These are phyloP conservation scores for Boletus tylopilopsis DNA, from an alignment of 768 basidiomycete genomes.

Conservation along the genomic window DNA sequence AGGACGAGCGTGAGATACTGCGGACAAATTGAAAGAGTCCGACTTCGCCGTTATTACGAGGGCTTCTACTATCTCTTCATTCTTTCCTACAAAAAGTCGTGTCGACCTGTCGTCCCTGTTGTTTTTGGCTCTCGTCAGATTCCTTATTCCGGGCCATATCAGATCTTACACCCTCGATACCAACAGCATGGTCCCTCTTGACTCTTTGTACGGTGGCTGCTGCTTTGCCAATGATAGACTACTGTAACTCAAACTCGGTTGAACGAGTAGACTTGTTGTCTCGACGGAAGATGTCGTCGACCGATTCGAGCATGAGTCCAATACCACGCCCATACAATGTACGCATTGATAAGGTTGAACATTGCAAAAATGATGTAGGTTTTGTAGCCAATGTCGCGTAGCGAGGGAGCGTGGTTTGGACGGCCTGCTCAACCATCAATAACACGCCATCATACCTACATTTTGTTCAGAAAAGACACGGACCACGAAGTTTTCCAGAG, in stretches of 20 bases:
- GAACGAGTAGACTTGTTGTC: neutral
- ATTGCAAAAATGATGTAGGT: neutral
- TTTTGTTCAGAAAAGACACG: neutral
- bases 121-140: too few species aligned
- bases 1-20: too few species aligned
- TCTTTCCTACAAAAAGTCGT: too few species aligned
- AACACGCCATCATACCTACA: too few species aligned
- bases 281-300: neutral
- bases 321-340: neutral
- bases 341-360: neutral
- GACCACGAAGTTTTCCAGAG: neutral
- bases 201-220: neutral
- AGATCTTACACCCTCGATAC: neutral
- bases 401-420: neutral
- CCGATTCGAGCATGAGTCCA: neutral
- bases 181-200: neutral
- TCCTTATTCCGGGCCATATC: neutral
- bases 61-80: too few species aligned
- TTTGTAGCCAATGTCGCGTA: neutral
- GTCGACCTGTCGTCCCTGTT: too few species aligned
- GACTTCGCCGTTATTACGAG: too few species aligned
- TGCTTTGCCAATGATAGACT: neutral
- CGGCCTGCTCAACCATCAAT: neutral
- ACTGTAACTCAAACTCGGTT: neutral
- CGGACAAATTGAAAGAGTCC: too few species aligned